Percentiles rank a stretch among this genome's conserved stretches.
Evolutionary conservation across 2,329 filamentous ascomycete species (phyloP).

Genomic region (Hypoxylon rubiginosum): DNA sequence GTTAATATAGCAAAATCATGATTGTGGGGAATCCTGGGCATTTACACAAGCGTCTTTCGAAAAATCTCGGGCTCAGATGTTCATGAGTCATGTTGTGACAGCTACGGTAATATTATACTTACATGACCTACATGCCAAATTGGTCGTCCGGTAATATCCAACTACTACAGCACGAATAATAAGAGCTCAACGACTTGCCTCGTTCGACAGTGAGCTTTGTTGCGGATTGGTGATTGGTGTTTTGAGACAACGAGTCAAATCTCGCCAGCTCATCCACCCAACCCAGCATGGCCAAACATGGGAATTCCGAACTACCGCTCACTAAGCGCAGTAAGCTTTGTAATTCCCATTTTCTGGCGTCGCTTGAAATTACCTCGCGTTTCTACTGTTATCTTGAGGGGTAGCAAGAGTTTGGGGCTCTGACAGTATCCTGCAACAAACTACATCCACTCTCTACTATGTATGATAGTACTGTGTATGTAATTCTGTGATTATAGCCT

Average conservation of each 20-base stretch:
- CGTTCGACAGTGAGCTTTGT: neutral
- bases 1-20: slow-evolving; percentile 30
- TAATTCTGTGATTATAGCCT: too few species aligned
- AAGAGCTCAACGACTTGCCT: slow-evolving; percentile 3
- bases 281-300: slow-evolving; percentile 16
- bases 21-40: slow-evolving; percentile 34
- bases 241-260: slow-evolving; percentile 29
- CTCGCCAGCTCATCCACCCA: slow-evolving; percentile 34
- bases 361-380: neutral
- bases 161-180: slow-evolving; percentile 22
- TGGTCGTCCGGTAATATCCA: slow-evolving; percentile 9
- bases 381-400: slow-evolving; percentile 5
- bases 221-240: slow-evolving; percentile 2
- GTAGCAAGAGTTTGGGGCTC: neutral
- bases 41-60: slow-evolving; percentile 3
- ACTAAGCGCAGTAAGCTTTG: slow-evolving; percentile 25
- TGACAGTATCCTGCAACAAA: slow-evolving; percentile 19
- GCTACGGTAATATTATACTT: slow-evolving; percentile 23
- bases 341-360: neutral
- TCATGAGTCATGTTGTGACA: slow-evolving; percentile 29
- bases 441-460: slow-evolving; percentile 5
- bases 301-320: slow-evolving; percentile 23
- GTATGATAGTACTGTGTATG: too few species aligned
- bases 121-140: slow-evolving; percentile 29
- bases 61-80: slow-evolving; percentile 7